Evolutionary conservation across 805 yeast species (phyloP), one percentile per base, ranked within the genome.

Genomic region (Helenozyma rhizophorensis): DNA sequence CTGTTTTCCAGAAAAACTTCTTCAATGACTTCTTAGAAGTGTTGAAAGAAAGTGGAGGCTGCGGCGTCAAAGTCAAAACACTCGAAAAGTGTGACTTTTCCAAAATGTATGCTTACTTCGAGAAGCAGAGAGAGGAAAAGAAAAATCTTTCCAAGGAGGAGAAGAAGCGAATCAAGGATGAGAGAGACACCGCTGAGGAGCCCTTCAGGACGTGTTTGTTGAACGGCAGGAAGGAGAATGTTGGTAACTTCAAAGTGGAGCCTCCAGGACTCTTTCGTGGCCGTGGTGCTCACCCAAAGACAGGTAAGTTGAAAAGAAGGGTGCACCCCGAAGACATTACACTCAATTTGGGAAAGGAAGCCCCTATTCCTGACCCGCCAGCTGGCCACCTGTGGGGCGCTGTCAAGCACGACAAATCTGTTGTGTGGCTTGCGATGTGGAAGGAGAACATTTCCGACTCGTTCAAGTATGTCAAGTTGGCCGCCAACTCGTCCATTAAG

Each of bases 341-440:
- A 0, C 63, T 90, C 40, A 90, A 90, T 55, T 65, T 90, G 40
- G 81, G 95, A 36, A 69, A 72, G 44, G 85, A 73, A 13, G 83
- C 80, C 0, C 68, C 72, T 13, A 65, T 87, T 2, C 97, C 98
- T 2, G 70, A 66, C 4, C 83, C 96, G 1, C 97, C 97, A 2
- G 74, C 61, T 9, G 96, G 96, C 2, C 96, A 87, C 50, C 44
- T 66, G 26, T 90, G 98, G 98, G 96, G 84, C 11, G 95, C 85
- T 46, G 70, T 90, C 16, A 74, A 73, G 44, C 94, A 89, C 55
- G 97, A 90, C 55, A 82, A 83, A 47, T 80, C 88, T 0, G 97
- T 89, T 17, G 78, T 90, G 9, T 90, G 98, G 98, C 68, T 90
- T 34, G 97, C 97, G 0, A 88, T 82, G 84, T 90, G 97, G 97